Evolutionary conservation across 495 filamentous ascomycete genomes (phyloP).

Genomic region (Penicillium atrosanguineum): DNA sequence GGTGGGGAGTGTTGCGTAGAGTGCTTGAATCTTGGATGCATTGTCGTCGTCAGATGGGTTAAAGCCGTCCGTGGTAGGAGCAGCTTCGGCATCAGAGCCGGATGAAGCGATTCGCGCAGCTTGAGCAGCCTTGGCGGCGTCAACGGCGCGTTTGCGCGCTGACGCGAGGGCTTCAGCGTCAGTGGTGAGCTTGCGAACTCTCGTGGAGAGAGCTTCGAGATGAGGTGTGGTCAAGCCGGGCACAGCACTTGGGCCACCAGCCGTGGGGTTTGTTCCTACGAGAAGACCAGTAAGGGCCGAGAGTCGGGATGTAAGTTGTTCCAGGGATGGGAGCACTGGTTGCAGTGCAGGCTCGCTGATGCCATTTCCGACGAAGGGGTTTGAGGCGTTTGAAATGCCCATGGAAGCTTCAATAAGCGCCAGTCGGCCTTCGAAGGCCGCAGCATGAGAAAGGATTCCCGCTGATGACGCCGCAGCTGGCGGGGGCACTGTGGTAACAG

Average conservation of each 20-base stretch:
- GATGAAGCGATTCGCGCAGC: slow-evolving; percentile 53
- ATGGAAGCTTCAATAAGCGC: slow-evolving; percentile 74
- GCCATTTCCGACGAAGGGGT: slow-evolving; percentile 60
- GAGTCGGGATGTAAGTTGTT: slow-evolving; percentile 52
- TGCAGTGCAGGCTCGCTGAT: slow-evolving; percentile 64
- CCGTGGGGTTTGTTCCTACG: slow-evolving; percentile 37
- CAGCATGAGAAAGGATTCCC: slow-evolving; percentile 71
- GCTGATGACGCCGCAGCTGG: slow-evolving; percentile 37
- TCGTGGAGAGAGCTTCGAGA: slow-evolving; percentile 70
- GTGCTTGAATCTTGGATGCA: slow-evolving; percentile 81
- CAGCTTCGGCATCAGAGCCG: slow-evolving; percentile 27
- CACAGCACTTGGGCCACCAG: slow-evolving; percentile 24
- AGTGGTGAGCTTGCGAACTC: slow-evolving; percentile 70
- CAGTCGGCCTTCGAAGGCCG: slow-evolving; percentile 83
- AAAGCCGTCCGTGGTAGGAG: slow-evolving; percentile 28
- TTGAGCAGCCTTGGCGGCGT: slow-evolving; percentile 64
- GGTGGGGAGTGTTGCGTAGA: slow-evolving; percentile 84
- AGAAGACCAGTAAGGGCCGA: slow-evolving; percentile 43
- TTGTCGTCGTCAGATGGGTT: slow-evolving; percentile 55
- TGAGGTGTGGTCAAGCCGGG: slow-evolving; percentile 36
- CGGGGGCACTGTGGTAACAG: slow-evolving; percentile 8
- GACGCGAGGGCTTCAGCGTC: slow-evolving; percentile 79
- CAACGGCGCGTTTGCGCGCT: slow-evolving; percentile 65
- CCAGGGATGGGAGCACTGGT: slow-evolving; percentile 74
- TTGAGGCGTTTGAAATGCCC: slow-evolving; percentile 67